Percentiles rank a stretch among this genome's conserved stretches.
phyloP scores from a whole-genome alignment of 805 yeast species.

The Wickerhamomyces subpelliculosus region DNA sequence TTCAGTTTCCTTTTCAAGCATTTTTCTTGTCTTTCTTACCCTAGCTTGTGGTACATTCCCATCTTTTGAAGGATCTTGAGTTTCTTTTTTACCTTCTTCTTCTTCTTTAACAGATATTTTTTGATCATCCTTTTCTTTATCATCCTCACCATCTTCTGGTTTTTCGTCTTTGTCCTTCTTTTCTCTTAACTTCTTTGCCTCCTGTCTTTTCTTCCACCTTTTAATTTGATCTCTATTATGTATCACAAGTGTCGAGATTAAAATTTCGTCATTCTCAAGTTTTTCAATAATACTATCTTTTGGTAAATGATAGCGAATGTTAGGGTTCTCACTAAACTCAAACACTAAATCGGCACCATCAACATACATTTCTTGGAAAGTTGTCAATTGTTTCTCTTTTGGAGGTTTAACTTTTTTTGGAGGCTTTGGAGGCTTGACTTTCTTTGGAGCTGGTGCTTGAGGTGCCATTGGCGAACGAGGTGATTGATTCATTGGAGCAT shows the following conservation, averaged over 20 bases:
- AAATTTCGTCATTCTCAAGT: constrained; percentile 25
- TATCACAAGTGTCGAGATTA: constrained; percentile 31
- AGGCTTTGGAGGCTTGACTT: constrained; percentile 2
- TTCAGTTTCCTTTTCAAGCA: constrained; percentile 7
- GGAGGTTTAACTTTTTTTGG: constrained; percentile 7
- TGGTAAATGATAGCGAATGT: constrained; percentile 69
- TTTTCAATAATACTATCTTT: constrained; percentile 70
- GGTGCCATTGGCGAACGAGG: too few species aligned
- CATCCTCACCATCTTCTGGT: constrained; percentile 10
- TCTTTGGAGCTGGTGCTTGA: too few species aligned
- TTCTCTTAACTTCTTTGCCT: constrained; percentile 15
- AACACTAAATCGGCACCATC: constrained; percentile 69
- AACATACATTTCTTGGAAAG: constrained; percentile 69
- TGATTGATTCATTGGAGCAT: too few species aligned
- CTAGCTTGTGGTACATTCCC: constrained; percentile 14
- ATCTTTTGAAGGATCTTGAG: too few species aligned
- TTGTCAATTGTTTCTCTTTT: constrained; percentile 57
- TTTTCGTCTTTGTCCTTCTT: constrained; percentile 11
- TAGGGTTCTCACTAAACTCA: constrained; percentile 77
- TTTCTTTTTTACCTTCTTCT: constrained; percentile 13
- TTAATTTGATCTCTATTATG: constrained; percentile 20
- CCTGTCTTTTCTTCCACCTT: constrained; percentile 15
- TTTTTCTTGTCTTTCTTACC: constrained; percentile 14
- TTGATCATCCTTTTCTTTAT: constrained; percentile 21
- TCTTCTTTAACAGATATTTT: constrained; percentile 19